Conservation (phyloP, 2,329 filamentous ascomycete species). For the Aaosphaeria pasadenensis region DNA sequence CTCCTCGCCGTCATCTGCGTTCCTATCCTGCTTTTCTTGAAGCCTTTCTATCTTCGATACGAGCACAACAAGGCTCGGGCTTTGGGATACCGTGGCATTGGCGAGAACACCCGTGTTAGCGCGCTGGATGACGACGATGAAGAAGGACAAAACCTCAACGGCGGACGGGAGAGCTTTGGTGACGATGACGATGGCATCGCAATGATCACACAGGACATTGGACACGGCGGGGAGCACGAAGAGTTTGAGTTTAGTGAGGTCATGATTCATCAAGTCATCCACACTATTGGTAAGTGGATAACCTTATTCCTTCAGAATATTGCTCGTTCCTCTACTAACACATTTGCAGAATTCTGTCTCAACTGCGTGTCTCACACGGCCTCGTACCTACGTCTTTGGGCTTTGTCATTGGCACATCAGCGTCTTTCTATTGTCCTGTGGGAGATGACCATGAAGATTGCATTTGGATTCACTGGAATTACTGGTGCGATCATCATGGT, state of each 20-base stretch:
- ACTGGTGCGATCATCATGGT: constrained; percentile 78
- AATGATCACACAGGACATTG: constrained; percentile 84
- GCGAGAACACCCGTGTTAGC: constrained; percentile 82
- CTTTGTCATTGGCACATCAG: constrained; percentile 93
- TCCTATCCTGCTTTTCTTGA: constrained; percentile 86
- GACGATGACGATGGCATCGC: constrained; percentile 80
- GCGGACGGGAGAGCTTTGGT: constrained; percentile 62
- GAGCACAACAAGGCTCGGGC: constrained; percentile 89
- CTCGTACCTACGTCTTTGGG: constrained; percentile 98
- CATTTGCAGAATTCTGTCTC: constrained; percentile 81
- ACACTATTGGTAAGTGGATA: constrained; percentile 78
- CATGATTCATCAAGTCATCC: constrained; percentile 99
- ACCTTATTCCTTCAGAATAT: background rate
- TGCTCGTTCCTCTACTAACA: no score
- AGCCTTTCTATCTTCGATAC: constrained; percentile 91
- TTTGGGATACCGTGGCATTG: constrained; percentile 88
- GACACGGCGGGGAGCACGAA: constrained; percentile 73
- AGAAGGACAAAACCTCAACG: constrained; percentile 55
- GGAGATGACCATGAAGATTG: constrained; percentile 86
- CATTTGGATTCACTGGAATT: constrained; percentile 65
- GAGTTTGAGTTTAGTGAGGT: constrained; percentile 97
- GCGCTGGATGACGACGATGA: constrained; percentile 86
- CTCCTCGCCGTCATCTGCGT: constrained; percentile 83
- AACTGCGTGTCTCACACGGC: constrained; percentile 99
- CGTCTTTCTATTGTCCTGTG: constrained; percentile 95